These are phyloP conservation scores for Chaetoceros tenuissimus DNA, from an alignment of 108 stramenopile species.

Conservation along the genomic window DNA sequence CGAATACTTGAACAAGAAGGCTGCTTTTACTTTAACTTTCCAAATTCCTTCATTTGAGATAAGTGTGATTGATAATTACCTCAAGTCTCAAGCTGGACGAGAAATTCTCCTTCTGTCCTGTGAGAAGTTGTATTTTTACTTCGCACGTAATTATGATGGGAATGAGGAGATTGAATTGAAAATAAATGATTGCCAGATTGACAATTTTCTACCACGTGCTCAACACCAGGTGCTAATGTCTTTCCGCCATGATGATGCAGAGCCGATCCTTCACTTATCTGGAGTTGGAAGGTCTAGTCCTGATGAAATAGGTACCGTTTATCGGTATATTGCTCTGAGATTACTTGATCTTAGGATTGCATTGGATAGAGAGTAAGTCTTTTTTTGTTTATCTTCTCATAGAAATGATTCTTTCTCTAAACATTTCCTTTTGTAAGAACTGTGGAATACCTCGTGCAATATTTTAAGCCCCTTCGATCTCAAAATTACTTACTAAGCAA, in stretches of 20 bases:
- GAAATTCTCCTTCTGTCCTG: conserved; percentile 55
- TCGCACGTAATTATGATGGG: conserved; percentile 61
- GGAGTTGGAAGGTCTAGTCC: conserved; percentile 53
- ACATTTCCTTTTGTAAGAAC: conserved; percentile 26
- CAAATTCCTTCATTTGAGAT: no score
- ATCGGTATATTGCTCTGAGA: conserved; percentile 64
- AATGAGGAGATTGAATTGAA: conserved; percentile 65
- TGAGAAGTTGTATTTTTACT: conserved; percentile 25
- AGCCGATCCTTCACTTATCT: conserved; percentile 64
- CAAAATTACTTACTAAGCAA: conserved; percentile 13
- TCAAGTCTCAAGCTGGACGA: conserved; percentile 23
- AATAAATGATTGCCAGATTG: conserved; percentile 48
- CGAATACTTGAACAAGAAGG: conserved; percentile 1
- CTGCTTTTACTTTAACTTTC: no score
- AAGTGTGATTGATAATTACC: conserved; percentile 60
- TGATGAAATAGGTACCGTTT: conserved; percentile 45
- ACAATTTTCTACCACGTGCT: conserved; percentile 65
- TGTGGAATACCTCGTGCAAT: conserved; percentile 56
- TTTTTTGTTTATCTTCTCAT: background rate
- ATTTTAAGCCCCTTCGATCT: conserved; percentile 41
- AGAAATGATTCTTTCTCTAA: background rate
- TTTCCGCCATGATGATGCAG: conserved; percentile 26
- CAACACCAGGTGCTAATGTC: conserved; percentile 63
- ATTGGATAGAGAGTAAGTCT: conserved; percentile 53
- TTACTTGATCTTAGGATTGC: conserved; percentile 57